A percentile compares a stretch with the other conserved stretches of the same genome.
These are phyloP conservation scores for Petunia secreta DNA, from an alignment of 257 asterid species.

Conservation along the genomic window DNA sequence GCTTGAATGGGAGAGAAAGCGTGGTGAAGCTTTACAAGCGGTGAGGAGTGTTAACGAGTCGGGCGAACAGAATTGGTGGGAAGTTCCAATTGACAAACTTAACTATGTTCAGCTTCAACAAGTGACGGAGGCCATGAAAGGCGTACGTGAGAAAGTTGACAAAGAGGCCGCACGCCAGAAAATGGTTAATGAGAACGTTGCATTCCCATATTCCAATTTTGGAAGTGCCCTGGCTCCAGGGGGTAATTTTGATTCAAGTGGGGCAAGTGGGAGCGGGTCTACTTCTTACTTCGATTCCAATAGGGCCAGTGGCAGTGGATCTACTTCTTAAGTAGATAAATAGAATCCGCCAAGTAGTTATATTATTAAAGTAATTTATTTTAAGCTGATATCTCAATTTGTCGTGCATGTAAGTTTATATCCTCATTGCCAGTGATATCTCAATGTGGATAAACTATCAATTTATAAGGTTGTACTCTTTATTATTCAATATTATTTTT, in stretches of 20 bases:
- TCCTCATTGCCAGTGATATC: background rate
- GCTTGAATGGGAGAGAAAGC: constrained; percentile 35
- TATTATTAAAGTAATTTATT: background rate
- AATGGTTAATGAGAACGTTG: background rate
- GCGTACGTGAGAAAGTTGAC: background rate
- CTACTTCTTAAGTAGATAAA: too few species aligned
- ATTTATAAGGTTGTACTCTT: background rate
- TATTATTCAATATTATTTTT: background rate
- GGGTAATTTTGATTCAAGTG: background rate
- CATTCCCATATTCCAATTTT: background rate
- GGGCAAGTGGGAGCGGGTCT: background rate
- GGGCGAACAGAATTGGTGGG: constrained; percentile 35
- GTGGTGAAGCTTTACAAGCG: constrained; percentile 29
- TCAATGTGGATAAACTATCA: background rate
- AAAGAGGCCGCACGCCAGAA: background rate
- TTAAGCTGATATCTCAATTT: too few species aligned
- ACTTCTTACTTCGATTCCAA: too few species aligned
- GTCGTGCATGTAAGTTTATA: background rate
- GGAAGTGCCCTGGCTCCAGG: background rate
- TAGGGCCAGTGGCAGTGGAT: background rate
- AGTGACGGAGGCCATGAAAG: background rate
- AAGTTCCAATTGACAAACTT: constrained; percentile 27
- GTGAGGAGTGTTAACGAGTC: constrained; percentile 10
- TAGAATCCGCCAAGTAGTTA: too few species aligned
- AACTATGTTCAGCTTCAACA: constrained; percentile 16